Evolutionary conservation across 805 yeast genomes (phyloP).

Genomic region (Schizosaccharomyces octosporus): DNA sequence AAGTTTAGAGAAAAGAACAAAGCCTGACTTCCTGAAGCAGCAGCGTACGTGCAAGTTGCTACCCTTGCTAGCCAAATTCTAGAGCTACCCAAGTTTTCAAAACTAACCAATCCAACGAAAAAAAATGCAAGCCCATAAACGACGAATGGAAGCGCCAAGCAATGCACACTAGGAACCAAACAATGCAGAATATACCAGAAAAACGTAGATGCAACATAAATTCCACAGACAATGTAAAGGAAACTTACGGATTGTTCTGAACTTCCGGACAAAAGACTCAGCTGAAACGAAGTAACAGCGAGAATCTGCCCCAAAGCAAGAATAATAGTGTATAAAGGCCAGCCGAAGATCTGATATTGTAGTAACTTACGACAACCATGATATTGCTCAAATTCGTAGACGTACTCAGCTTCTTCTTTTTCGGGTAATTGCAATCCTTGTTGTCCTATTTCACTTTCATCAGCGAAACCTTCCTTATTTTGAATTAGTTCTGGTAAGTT

Average conservation of each 20-base stretch:
- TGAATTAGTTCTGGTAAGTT: no score
- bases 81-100: neutral
- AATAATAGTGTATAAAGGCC: constrained; percentile 1
- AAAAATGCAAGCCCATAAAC: constrained; percentile 1
- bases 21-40: neutral
- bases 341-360: neutral
- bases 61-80: neutral
- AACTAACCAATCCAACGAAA: neutral
- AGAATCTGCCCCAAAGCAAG: constrained; percentile 2
- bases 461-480: no score
- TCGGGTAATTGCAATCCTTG: no score
- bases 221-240: neutral
- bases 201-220: neutral
- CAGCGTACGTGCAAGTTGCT: neutral
- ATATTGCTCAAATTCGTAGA: neutral
- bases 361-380: neutral
- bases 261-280: neutral
- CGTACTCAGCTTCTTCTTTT: neutral
- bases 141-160: neutral
- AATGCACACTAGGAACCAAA: neutral
- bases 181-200: neutral
- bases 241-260: neutral
- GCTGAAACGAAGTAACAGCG: constrained; percentile 1
- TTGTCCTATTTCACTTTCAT: no score
- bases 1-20: constrained; percentile 1